Conservation (phyloP, 1,284 basidiomycete genomes). For the Ustilago loliicola region DNA sequence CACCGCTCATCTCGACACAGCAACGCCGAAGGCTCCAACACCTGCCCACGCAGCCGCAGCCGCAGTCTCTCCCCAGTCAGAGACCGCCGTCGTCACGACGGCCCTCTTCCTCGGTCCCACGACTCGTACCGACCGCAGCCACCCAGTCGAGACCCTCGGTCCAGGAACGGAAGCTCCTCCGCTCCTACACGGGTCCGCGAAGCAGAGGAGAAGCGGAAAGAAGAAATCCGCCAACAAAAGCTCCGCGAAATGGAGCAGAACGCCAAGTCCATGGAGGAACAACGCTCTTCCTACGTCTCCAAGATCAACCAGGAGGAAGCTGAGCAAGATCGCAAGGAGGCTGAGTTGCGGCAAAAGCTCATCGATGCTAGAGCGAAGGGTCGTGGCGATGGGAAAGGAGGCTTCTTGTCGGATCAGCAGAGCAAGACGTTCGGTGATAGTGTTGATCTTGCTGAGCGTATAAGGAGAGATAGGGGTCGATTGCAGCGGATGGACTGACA, state of each 20-base stretch:
- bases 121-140: constrained; percentile 8
- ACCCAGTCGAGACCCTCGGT: not conserved
- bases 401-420: constrained; percentile 64
- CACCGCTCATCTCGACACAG: not conserved
- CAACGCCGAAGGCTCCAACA: not conserved
- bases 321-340: constrained; percentile 52
- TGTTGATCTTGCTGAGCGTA: constrained; percentile 56
- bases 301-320: constrained; percentile 58
- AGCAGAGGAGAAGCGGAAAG: constrained; percentile 59
- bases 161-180: not conserved
- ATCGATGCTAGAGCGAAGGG: constrained; percentile 41
- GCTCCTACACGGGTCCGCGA: constrained; percentile 55
- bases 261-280: constrained; percentile 77
- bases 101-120: constrained; percentile 5
- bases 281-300: constrained; percentile 73
- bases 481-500: constrained; percentile 51
- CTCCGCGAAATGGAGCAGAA: constrained; percentile 86
- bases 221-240: constrained; percentile 81
- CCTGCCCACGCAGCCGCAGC: constrained; percentile 10
- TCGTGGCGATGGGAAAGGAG: constrained; percentile 53
- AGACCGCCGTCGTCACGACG: constrained; percentile 4
- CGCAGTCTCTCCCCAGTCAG: constrained; percentile 28
- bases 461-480: constrained; percentile 51
- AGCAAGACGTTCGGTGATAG: constrained; percentile 54
- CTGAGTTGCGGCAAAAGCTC: constrained; percentile 52